Evolutionary conservation across 2,329 filamentous ascomycete species (phyloP).

Genomic region (Penicillium verrucosum): DNA sequence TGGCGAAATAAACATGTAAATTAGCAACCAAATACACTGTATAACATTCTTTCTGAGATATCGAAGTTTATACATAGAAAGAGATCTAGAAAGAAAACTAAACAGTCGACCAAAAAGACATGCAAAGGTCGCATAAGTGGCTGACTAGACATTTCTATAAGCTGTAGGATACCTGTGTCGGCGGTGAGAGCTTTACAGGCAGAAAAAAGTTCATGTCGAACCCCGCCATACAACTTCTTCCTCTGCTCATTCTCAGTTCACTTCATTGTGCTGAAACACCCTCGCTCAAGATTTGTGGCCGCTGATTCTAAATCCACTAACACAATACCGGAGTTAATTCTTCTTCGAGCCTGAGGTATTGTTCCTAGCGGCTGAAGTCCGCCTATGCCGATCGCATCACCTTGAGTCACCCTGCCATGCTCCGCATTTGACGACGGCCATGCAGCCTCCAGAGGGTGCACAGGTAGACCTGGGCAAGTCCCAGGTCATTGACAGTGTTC

Average conservation of each 20-base stretch:
- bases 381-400: constrained; percentile 22
- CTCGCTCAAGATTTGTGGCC: not conserved
- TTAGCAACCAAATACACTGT: constrained; percentile 7
- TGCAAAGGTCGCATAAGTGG: too few species aligned
- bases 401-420: constrained; percentile 36
- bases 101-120: too few species aligned
- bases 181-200: constrained; percentile 20
- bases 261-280: not conserved
- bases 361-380: constrained; percentile 17
- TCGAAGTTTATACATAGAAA: too few species aligned
- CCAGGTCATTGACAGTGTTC: constrained; percentile 83
- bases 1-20: constrained; percentile 63
- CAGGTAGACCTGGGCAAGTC: constrained; percentile 63
- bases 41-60: not conserved
- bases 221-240: constrained; percentile 23
- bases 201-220: constrained; percentile 31
- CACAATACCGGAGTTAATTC: not conserved
- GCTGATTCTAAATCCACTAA: not conserved
- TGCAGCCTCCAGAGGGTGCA: constrained; percentile 43
- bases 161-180: not conserved
- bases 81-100: too few species aligned
- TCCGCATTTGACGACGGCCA: constrained; percentile 35
- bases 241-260: constrained; percentile 7
- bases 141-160: not conserved
- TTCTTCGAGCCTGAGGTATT: not conserved